phyloP scores from a whole-genome alignment of 306 rosid genomes.

The Cicer pinnatifidum region DNA sequence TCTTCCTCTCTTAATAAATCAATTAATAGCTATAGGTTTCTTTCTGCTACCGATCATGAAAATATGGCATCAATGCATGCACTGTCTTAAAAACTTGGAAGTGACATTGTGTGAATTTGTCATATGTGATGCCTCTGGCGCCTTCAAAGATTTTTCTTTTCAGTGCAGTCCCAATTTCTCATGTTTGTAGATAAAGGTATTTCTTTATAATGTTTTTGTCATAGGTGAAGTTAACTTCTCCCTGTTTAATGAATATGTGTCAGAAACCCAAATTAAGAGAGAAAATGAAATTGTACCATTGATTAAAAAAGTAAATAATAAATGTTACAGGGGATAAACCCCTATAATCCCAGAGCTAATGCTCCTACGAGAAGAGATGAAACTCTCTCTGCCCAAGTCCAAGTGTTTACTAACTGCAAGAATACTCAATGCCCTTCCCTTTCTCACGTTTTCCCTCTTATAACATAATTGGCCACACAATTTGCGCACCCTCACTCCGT shows the following conservation, averaged over 20 bases:
- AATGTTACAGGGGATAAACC: too few species aligned
- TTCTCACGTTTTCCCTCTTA: too few species aligned
- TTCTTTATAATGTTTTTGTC: constrained; percentile 18
- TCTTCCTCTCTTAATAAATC: constrained; percentile 25
- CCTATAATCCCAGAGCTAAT: too few species aligned
- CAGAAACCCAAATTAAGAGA: too few species aligned
- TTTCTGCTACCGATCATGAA: constrained; percentile 36
- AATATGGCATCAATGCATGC: not conserved
- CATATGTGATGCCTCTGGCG: not conserved
- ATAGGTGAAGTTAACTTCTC: constrained; percentile 10
- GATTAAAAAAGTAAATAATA: too few species aligned
- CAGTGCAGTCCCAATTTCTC: not conserved
- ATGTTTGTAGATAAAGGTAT: not conserved
- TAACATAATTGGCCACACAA: too few species aligned
- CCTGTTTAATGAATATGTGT: not conserved
- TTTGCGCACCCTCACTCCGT: too few species aligned
- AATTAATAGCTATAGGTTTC: constrained; percentile 25
- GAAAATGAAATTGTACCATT: too few species aligned
- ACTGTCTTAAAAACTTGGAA: constrained; percentile 9
- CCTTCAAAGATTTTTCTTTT: not conserved
- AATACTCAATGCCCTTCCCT: too few species aligned
- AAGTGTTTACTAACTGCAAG: too few species aligned
- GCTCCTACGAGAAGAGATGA: too few species aligned
- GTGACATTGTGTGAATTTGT: constrained; percentile 3
- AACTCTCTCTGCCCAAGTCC: too few species aligned